Evolutionary conservation across 768 basidiomycete genomes (phyloP), one percentile per base, ranked within the genome.

Genomic region (Porpolomopsis calyptriformis): DNA sequence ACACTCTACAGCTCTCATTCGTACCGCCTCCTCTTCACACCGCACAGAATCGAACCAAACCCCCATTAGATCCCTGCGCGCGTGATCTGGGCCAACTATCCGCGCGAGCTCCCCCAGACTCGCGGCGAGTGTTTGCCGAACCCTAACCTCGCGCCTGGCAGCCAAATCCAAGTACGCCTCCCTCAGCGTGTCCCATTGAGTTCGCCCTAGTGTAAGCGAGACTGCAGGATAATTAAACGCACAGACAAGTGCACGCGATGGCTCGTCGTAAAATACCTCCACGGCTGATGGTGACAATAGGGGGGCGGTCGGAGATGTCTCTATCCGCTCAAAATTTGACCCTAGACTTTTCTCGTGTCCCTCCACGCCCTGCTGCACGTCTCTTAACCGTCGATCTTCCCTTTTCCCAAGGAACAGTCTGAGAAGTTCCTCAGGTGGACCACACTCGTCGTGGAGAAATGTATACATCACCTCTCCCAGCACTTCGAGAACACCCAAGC

Each of bases 211-310:
- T 0, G 91, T 85, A 4, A 91, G 71, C 3, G 81, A 78, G 6
- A 97, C 86, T 4, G 91, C 93, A 19, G 94, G 94, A 57, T 86
- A 85, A 64, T 96, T 90, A 65, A 89, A 91, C 4, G 86, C 86
- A 59, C 83, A 85, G 35, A 88, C 78, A 18, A 88, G 67, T 1
- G 84, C 76, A 9, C 88, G 78, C 40, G 82, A 75, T 3, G 80
- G 76, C 57, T 90, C 84, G 31, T 72, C 69, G 55, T 70, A 74
- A 55, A 78, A 74, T 27, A 66, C 61, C 46, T 73, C 71, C 49
- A 71, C 47, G 36, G 64, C 2, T 6, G 35, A 27, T 26, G 12
- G 43, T 14, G 40, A 18, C 37, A 52, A 33, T 44, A 27, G 46
- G 37, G 33, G 37, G 3, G 27, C 24, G 45, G 18, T 12, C 33